Evolutionary conservation across 495 filamentous ascomycete genomes (phyloP).

Genomic region (Copromyces sp.): DNA sequence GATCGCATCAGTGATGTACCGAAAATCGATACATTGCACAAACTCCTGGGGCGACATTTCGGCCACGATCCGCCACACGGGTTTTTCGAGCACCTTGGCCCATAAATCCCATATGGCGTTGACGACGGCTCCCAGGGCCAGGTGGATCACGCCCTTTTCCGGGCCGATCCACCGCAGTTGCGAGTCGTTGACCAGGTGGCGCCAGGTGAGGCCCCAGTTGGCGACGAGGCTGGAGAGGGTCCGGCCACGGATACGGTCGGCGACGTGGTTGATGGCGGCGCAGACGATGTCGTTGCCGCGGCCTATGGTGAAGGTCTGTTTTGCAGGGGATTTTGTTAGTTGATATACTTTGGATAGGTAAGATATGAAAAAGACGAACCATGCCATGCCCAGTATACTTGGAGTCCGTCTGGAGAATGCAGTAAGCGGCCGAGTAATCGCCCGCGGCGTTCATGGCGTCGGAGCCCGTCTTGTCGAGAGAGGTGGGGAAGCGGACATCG

Average conservation of each 20-base stretch:
- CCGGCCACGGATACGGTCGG: conserved; percentile 58
- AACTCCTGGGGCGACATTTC: conserved; percentile 85
- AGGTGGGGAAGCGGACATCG: conserved; percentile 91
- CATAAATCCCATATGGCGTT: conserved; percentile 95
- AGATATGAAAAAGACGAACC: conserved; percentile 38
- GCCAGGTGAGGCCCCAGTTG: conserved; percentile 85
- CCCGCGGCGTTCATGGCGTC: conserved; percentile 96
- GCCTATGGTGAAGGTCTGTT: conserved; percentile 88
- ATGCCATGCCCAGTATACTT: conserved; percentile 72
- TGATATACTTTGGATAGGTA: background rate
- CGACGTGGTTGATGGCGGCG: conserved; percentile 66
- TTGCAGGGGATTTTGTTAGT: background rate
- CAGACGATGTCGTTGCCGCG: conserved; percentile 93
- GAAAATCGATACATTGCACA: conserved; percentile 80
- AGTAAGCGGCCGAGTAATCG: conserved; percentile 89
- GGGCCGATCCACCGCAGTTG: conserved; percentile 93
- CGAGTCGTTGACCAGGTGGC: conserved; percentile 78
- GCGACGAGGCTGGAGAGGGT: conserved; percentile 64
- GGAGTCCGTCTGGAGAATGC: conserved; percentile 76
- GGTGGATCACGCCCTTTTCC: conserved; percentile 90
- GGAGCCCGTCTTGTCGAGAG: conserved; percentile 86
- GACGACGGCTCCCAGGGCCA: conserved; percentile 80
- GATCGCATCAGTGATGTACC: conserved; percentile 89
- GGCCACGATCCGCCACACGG: conserved; percentile 81
- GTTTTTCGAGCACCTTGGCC: conserved; percentile 77